These are phyloP conservation scores for Rhodamnia rubescens DNA, from an alignment of 345 rosid species.

Conservation along the genomic window DNA sequence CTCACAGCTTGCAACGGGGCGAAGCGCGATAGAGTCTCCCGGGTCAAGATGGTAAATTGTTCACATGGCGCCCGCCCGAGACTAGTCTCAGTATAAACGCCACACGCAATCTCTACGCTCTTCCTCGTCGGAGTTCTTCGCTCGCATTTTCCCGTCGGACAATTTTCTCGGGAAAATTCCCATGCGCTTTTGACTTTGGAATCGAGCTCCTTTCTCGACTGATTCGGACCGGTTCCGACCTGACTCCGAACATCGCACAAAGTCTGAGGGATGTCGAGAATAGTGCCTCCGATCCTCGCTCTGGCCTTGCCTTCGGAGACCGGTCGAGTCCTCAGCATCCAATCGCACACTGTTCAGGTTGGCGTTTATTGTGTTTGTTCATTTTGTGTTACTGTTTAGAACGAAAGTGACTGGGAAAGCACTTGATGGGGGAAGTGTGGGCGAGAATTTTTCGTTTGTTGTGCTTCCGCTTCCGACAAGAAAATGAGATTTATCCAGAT, in stretches of 20 bases:
- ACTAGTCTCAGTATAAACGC: neutral
- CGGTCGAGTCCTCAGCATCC: constrained; percentile 97
- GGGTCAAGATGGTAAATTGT: neutral
- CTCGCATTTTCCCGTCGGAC: neutral
- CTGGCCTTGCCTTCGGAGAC: constrained; percentile 86
- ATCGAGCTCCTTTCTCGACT: neutral
- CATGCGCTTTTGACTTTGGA: neutral
- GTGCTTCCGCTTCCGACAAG: neutral
- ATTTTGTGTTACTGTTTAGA: neutral
- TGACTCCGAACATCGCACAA: neutral
- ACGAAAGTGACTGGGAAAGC: neutral
- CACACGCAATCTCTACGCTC: neutral
- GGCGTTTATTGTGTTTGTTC: neutral
- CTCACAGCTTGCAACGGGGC: neutral
- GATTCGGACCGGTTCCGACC: neutral
- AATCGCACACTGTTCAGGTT: constrained; percentile 97
- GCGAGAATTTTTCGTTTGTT: neutral
- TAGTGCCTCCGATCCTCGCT: constrained; percentile 85
- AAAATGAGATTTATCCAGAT: neutral
- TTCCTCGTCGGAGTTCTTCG: neutral
- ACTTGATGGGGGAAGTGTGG: neutral
- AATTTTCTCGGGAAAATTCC: neutral
- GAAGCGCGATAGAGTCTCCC: too few relatives aligned
- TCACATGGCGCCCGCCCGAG: neutral
- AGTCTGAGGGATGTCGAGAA: constrained; percentile 12